These are phyloP conservation scores for Cordyceps tenuipes DNA, from an alignment of 2,329 filamentous ascomycete species.

Conservation along the genomic window DNA sequence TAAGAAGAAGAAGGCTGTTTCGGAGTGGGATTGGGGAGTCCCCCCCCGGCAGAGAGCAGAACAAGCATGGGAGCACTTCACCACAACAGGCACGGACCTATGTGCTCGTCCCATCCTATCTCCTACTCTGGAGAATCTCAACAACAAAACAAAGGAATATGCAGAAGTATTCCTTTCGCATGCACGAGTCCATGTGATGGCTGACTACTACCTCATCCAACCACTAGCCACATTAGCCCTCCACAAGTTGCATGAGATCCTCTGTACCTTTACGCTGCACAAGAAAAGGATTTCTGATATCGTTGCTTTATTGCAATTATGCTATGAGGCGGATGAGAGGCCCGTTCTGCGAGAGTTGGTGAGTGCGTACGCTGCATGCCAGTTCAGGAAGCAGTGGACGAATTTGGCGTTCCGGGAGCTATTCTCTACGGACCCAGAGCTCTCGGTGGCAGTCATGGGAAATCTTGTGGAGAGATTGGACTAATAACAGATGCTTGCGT, in stretches of 20 bases:
- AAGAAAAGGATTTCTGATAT: neutral
- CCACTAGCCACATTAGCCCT: slow-evolving; percentile 10
- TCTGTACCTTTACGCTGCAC: neutral
- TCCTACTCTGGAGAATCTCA: neutral
- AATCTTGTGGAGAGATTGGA: neutral
- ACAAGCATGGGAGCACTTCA: neutral
- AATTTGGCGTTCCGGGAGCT: neutral
- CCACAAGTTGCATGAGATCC: slow-evolving; percentile 5
- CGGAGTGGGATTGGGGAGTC: neutral
- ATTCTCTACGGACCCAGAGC: neutral
- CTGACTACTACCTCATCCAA: slow-evolving; percentile 13
- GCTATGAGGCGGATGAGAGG: neutral
- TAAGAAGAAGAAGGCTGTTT: neutral
- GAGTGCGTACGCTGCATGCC: neutral
- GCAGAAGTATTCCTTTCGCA: slow-evolving; percentile 9
- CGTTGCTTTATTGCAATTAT: neutral
- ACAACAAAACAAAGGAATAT: neutral
- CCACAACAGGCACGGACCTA: neutral
- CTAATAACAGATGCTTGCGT: neutral
- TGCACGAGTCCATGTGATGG: slow-evolving; percentile 12
- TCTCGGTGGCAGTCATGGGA: neutral
- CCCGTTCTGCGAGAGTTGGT: neutral
- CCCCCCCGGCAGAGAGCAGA: neutral
- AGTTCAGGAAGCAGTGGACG: neutral
- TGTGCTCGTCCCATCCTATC: neutral